Base-by-base conservation (phyloP, 169 alveolate species). In the Ichthyophthirius multifiliis region DNA sequence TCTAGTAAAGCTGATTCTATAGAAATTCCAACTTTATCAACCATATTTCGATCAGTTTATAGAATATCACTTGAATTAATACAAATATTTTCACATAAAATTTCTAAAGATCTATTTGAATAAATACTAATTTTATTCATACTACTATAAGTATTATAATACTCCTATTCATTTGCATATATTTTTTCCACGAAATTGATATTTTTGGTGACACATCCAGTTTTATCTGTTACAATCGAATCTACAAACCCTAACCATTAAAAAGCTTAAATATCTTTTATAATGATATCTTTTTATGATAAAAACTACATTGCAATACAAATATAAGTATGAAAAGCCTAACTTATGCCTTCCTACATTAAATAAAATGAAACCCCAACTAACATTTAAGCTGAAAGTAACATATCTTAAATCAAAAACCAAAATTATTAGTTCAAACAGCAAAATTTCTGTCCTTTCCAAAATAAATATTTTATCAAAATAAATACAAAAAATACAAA, bases 1-100 rank as follows among this genome's bases (percentile, higher is more conserved):
- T 88, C 93, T 30, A 95, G 65, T 34, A 95, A 74, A 4, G 97
- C 97, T 65, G 95, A 87, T 65, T 95, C 98, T 23, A 96, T 91
- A 37, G 89, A 80, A 31, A 87, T 86, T 3, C 96, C 97, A 16
- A 76, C 46, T 20, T 76, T 32, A 46, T 80, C 89, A 30, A 79
- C 27, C n/a, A 41, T 74, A 0, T 75, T 44, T 18, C 79, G 74
- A 20, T 83, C 82, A 5, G 35, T 55, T 39, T 74, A 73, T 0
- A 90, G 90, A 47, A 74, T 85, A 0, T 94, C 95, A 23, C 81
- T 90, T 20, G 95, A 87, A 82, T 93, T 93, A 34, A 91, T 55
- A 23, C 76, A 55, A 55, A 55, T 55, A 55, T 55, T 55, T 55
- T 55, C 71, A 55, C 23, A 55, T 10, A 55, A 39, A 18, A 27